Evolutionary conservation across 2,329 filamentous ascomycete genomes (phyloP).

Genomic region (Ceratocystis papillata): DNA sequence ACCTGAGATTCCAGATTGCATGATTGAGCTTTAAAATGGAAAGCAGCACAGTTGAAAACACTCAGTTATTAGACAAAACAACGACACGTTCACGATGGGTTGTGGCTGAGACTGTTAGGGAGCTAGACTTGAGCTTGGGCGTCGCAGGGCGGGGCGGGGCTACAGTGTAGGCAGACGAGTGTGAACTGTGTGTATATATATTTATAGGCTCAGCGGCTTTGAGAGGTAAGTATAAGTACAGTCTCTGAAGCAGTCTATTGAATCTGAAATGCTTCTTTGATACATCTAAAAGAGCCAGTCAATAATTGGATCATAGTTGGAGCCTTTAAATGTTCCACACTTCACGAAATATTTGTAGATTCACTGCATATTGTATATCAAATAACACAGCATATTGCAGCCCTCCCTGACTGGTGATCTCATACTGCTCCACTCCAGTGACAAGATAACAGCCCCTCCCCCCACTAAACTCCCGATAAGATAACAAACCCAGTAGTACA

Average conservation of each 20-base stretch:
- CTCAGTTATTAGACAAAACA: not conserved
- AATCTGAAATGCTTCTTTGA: no score
- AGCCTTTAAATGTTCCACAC: not conserved
- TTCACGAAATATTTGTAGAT: not conserved
- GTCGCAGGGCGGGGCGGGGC: slow-evolving; percentile 2
- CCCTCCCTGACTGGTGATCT: slow-evolving; percentile 1
- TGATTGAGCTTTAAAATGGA: slow-evolving; percentile 31
- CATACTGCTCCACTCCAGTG: not conserved
- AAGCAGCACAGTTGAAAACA: not conserved
- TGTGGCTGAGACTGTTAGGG: not conserved
- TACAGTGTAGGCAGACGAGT: not conserved
- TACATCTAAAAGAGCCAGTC: no score
- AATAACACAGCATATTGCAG: not conserved
- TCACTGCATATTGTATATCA: not conserved
- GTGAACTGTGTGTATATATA: slow-evolving; percentile 17
- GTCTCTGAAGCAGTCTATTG: not conserved
- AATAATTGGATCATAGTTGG: no score
- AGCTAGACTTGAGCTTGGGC: slow-evolving; percentile 19
- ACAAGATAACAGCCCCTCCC: not conserved
- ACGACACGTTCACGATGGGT: slow-evolving; percentile 12
- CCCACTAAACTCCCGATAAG: slow-evolving; percentile 13
- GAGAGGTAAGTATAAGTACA: slow-evolving; percentile 14
- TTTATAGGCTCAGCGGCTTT: not conserved
- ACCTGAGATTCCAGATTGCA: slow-evolving; percentile 75
- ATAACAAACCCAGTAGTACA: slow-evolving; percentile 10